phyloP scores from a whole-genome alignment of 1,284 basidiomycete genomes.

The Coriolopsis trogii region DNA sequence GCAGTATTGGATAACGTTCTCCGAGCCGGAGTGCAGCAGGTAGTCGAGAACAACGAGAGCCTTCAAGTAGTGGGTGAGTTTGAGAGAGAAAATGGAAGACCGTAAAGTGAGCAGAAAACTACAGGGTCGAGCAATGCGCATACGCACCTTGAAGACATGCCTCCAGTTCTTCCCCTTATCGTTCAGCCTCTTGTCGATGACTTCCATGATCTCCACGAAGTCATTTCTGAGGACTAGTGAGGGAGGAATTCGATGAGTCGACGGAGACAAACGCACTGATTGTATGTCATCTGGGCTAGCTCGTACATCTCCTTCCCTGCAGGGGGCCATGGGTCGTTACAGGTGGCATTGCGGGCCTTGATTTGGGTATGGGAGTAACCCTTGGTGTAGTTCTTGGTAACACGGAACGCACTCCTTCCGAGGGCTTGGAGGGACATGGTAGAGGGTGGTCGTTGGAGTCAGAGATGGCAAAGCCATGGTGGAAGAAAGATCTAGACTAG shows the following conservation, averaged over 20 bases:
- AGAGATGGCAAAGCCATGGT: no score
- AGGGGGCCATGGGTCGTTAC: conserved; percentile 97
- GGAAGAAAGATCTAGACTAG: no score
- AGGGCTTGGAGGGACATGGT: conserved; percentile 40
- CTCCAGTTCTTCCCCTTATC: conserved; percentile 99
- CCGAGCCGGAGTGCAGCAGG: conserved; percentile 91
- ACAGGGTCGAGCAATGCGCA: neutral
- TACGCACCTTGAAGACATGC: conserved; percentile 92
- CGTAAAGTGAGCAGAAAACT: neutral
- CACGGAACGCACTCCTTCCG: conserved; percentile 74
- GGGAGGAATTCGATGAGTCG: no score
- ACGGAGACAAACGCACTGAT: conserved; percentile 67
- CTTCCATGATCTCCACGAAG: conserved; percentile 99
- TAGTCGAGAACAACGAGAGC: conserved; percentile 95
- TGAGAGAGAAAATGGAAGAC: neutral
- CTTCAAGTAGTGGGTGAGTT: conserved; percentile 40
- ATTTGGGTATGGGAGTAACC: conserved; percentile 90
- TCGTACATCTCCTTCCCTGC: conserved; percentile 98
- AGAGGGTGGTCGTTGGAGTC: no score
- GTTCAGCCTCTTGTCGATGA: conserved; percentile 97
- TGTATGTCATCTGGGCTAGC: conserved; percentile 93
- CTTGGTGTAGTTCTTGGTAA: conserved; percentile 91
- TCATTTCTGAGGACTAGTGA: conserved; percentile 65
- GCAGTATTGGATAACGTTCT: conserved; percentile 98
- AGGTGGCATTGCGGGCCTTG: conserved; percentile 95